phyloP scores from a whole-genome alignment of 2,329 filamentous ascomycete species.

The Fusarium phyllophilum region DNA sequence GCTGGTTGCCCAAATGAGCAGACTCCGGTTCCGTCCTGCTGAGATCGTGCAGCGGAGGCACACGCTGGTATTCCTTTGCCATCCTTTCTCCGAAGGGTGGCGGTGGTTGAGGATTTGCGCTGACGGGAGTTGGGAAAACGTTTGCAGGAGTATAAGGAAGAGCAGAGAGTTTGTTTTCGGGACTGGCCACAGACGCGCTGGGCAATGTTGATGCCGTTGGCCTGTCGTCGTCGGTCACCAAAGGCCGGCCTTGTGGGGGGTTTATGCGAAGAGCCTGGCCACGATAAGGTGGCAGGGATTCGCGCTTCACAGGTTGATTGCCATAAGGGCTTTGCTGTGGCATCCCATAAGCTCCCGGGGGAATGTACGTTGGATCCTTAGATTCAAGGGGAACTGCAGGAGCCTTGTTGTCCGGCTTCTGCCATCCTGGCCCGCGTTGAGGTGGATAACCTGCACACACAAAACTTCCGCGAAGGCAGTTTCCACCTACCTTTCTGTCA shows the following conservation, averaged over 20 bases:
- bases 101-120: conserved; percentile 60
- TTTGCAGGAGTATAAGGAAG: conserved; percentile 65
- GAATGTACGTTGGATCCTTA: conserved; percentile 76
- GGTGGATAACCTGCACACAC: conserved; percentile 91
- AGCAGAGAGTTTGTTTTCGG: conserved; percentile 71
- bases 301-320: conserved; percentile 60
- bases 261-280: conserved; percentile 71
- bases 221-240: conserved; percentile 67
- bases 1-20: conserved; percentile 59
- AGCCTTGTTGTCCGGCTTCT: conserved; percentile 78
- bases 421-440: conserved; percentile 76
- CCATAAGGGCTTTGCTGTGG: conserved; percentile 57
- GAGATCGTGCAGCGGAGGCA: conserved; percentile 69
- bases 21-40: conserved; percentile 66
- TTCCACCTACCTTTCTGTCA: conserved; percentile 70
- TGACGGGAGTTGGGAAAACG: conserved; percentile 71
- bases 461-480: conserved; percentile 91
- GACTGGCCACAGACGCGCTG: conserved; percentile 66
- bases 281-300: conserved; percentile 68
- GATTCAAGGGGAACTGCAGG: conserved; percentile 81
- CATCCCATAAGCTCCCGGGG: conserved; percentile 71
- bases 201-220: conserved; percentile 68
- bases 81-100: conserved; percentile 60
- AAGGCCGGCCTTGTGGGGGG: conserved; percentile 67
- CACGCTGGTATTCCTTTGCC: conserved; percentile 68